A percentile compares a stretch with the other conserved stretches of the same genome.
Evolutionary conservation across 2,329 filamentous ascomycete genomes (phyloP).

Genomic region (Ceratocystis eucalypticola): DNA sequence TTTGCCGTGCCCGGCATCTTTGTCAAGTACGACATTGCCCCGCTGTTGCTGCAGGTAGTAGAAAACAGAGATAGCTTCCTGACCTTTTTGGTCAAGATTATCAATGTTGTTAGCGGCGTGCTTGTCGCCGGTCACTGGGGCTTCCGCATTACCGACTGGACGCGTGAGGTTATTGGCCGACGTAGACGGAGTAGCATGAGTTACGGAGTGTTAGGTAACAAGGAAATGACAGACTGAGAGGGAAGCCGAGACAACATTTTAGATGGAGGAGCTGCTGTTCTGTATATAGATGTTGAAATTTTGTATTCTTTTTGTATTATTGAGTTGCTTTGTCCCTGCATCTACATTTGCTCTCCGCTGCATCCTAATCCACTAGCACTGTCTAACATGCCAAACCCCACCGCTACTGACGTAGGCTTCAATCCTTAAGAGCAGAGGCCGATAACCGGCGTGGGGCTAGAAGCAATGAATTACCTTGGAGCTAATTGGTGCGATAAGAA

Average conservation of each 20-base stretch:
- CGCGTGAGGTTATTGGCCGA: slow-evolving; percentile 39
- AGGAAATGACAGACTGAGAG: slow-evolving; percentile 24
- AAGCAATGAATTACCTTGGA: slow-evolving; percentile 2
- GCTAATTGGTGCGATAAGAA: slow-evolving; percentile 13
- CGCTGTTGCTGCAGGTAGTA: slow-evolving; percentile 72
- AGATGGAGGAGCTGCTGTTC: not conserved
- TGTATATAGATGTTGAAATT: slow-evolving; percentile 2
- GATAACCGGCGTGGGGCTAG: slow-evolving; percentile 16
- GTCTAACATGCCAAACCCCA: too few species aligned
- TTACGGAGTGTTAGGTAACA: slow-evolving; percentile 39
- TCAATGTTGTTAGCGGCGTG: slow-evolving; percentile 84
- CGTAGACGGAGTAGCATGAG: slow-evolving; percentile 32
- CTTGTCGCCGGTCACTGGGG: slow-evolving; percentile 90
- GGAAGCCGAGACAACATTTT: not conserved
- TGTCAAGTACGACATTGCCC: slow-evolving; percentile 98
- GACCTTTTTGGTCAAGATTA: slow-evolving; percentile 61
- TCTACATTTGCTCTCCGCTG: not conserved
- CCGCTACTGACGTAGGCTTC: too few species aligned
- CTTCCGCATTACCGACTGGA: slow-evolving; percentile 73
- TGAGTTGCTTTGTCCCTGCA: not conserved
- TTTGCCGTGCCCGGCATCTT: slow-evolving; percentile 70
- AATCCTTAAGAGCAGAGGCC: slow-evolving; percentile 2
- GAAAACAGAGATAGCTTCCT: slow-evolving; percentile 68
- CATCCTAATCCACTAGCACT: not conserved
- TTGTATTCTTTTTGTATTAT: not conserved